Evolutionary conservation across 164 flowering plant genomes (phyloP), one percentile per base, ranked within the genome.

Genomic region (Stephania japonica): DNA sequence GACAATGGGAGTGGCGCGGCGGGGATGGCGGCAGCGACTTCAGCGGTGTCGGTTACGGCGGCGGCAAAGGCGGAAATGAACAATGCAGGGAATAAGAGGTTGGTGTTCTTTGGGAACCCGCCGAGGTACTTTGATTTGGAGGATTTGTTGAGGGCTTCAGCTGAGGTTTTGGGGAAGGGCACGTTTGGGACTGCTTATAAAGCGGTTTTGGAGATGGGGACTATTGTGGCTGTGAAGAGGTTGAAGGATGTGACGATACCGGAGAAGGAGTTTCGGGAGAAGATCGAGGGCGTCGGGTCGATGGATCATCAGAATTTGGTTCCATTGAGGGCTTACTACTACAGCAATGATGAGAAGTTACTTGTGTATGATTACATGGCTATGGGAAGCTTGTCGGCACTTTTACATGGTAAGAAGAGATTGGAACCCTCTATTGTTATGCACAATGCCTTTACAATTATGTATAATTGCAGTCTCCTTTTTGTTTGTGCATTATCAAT

Each of bases 351-450:
- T 7, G 98, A 96, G 82, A 96, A 88, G 84, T 93, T 96, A 68
- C 89, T 96, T 67, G 97, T 96, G 25, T 87, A 83, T 85, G 98
- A 96, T 84, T 96, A 87, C 86, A 77, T 93, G 90, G 84, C 95
- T 21, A 87, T 84, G 87, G 99, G 99, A 77, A 95, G 99, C 87
- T 85, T 95, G 69, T 95, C 97, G 81, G 98, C 99, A 10, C 91
- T 93, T 74, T 78, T 95, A 74, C 99, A 95, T 80, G 99, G 99
- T 95, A 38, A 87, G 87, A 38, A 87, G 87, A 5, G 25, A 21
- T 59, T 59, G 7, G 1, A 47, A 7, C 53, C 53, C 53, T 16
- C 64, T 6, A 0, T 59, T 59, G 59, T 68, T 53, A 71, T 41
- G 44, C 65, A 23, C 26, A 13, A 66, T 13, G 41, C 7, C 41